A percentile compares a stretch with the other conserved stretches of the same genome.
Conservation (phyloP, 106 monocot genomes). For the Amphibolis antarctica region DNA sequence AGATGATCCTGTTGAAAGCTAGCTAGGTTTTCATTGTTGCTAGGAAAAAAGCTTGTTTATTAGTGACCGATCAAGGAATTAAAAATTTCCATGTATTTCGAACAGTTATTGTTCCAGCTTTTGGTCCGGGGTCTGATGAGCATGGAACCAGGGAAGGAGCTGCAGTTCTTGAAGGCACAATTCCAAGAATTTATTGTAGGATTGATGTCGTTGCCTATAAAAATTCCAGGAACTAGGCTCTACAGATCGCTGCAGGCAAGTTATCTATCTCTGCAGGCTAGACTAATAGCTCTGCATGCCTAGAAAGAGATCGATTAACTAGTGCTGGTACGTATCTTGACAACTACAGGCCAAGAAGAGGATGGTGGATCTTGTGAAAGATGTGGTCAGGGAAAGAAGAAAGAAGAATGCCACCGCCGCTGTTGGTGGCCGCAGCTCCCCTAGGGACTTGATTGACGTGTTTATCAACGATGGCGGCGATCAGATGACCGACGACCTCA, state of each 20-base stretch:
- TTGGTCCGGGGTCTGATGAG: constrained; percentile 70
- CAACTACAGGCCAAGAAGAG: constrained; percentile 48
- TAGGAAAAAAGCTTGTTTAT: too few relatives aligned
- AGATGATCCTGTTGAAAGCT: background rate
- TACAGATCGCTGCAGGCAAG: constrained; percentile 75
- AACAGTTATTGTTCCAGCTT: constrained; percentile 72
- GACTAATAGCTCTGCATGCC: background rate
- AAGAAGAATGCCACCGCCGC: too few relatives aligned
- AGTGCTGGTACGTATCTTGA: background rate
- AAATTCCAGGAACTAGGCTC: constrained; percentile 63
- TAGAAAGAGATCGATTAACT: background rate
- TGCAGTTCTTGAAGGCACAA: constrained; percentile 57
- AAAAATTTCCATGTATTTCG: background rate
- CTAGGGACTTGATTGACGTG: constrained; percentile 60
- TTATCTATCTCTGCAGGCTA: too few relatives aligned
- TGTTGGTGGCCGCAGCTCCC: background rate
- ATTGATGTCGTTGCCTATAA: constrained; percentile 75
- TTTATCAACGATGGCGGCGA: constrained; percentile 41
- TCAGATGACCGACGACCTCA: constrained; percentile 64
- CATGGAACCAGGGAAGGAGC: constrained; percentile 53
- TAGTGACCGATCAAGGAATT: background rate
- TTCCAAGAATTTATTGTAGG: constrained; percentile 88
- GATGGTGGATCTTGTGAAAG: constrained; percentile 54
- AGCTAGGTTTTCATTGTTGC: background rate
- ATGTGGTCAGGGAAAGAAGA: constrained; percentile 50